Evolutionary conservation across 1,284 basidiomycete genomes (phyloP).

Genomic region (Apiotrichum sp.): DNA sequence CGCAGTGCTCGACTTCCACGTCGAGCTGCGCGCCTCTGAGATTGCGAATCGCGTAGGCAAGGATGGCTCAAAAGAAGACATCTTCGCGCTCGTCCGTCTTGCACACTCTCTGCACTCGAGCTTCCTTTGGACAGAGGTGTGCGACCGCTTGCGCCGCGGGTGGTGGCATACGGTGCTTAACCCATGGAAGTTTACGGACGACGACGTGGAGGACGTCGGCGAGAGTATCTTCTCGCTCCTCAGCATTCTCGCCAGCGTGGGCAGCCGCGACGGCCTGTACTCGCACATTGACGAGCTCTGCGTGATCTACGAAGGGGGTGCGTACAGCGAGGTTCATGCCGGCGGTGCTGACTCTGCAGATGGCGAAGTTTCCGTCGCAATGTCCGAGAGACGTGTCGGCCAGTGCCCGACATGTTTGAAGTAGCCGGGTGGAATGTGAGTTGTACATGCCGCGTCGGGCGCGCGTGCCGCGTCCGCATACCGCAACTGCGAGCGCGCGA

Average conservation of each 20-base stretch:
- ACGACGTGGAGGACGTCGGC: conserved; percentile 7
- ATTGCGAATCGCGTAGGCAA: conserved; percentile 9
- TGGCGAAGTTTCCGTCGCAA: background rate
- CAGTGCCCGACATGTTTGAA: background rate
- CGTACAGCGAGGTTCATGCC: background rate
- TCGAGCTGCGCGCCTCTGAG: conserved; percentile 13
- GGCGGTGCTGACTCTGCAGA: background rate
- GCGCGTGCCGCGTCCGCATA: background rate
- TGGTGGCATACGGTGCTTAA: conserved; percentile 16
- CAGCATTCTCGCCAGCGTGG: conserved; percentile 11
- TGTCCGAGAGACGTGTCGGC: background rate
- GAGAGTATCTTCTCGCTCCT: conserved; percentile 8
- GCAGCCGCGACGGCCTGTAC: conserved; percentile 3
- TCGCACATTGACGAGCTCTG: conserved; percentile 14
- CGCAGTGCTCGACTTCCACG: conserved; percentile 19
- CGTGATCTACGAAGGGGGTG: conserved; percentile 12
- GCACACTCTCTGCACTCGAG: conserved; percentile 9
- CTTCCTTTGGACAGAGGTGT: conserved; percentile 14
- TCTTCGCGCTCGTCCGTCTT: conserved; percentile 11
- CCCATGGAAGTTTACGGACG: conserved; percentile 11
- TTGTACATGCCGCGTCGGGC: background rate
- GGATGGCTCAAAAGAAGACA: conserved; percentile 2
- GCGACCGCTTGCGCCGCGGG: conserved; percentile 7
- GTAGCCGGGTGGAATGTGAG: no score
- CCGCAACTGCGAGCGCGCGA: no score